phyloP scores from a whole-genome alignment of 345 rosid species.

The Gossypium anomalum region DNA sequence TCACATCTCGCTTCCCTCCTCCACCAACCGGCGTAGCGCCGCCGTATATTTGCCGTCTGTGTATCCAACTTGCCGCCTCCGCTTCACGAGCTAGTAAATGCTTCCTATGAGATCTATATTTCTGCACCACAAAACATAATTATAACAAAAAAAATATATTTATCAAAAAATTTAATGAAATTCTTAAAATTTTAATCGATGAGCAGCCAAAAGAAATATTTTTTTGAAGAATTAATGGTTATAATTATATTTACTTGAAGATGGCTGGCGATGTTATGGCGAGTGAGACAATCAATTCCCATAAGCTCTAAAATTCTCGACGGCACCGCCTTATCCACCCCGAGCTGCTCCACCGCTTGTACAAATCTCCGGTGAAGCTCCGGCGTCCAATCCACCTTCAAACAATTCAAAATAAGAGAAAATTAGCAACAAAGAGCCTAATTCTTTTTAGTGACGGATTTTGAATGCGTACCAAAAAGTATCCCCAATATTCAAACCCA shows the following conservation, averaged over 20 bases:
- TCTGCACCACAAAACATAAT: slow-evolving; percentile 35
- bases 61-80: slow-evolving; percentile 81
- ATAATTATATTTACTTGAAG: slow-evolving; percentile 58
- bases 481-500: no score
- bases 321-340: slow-evolving; percentile 96
- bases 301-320: slow-evolving; percentile 86
- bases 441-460: no score
- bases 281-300: slow-evolving; percentile 88
- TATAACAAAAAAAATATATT: not conserved
- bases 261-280: slow-evolving; percentile 94
- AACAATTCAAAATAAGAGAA: slow-evolving; percentile 18
- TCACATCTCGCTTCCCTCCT: slow-evolving; percentile 42
- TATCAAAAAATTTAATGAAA: not conserved
- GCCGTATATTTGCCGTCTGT: slow-evolving; percentile 59
- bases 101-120: slow-evolving; percentile 84
- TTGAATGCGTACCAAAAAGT: no score
- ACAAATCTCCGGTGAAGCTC: slow-evolving; percentile 88
- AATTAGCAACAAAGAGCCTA: not conserved
- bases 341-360: slow-evolving; percentile 94
- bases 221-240: not conserved
- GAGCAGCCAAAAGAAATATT: not conserved
- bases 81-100: slow-evolving; percentile 85
- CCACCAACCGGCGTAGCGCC: slow-evolving; percentile 20
- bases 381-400: slow-evolving; percentile 97
- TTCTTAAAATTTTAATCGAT: not conserved